Base-by-base conservation (phyloP, 2,329 filamentous ascomycete species). In the Aspergillus ustus region DNA sequence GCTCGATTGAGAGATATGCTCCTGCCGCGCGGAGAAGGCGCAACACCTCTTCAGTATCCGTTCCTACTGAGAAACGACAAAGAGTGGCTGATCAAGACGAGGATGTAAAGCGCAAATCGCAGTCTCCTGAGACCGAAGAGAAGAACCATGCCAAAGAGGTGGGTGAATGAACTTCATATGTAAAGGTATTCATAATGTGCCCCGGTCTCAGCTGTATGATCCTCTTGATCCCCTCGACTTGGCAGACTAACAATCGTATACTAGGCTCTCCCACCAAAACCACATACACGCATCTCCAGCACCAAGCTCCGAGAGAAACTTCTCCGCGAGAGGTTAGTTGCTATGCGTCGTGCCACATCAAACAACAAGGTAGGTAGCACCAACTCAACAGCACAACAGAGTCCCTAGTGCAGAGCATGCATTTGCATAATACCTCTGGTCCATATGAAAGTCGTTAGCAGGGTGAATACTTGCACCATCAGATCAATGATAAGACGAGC, bases 1-100 rank as follows among this genome's bases (percentile, higher is more conserved):
- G 77, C 56, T 82, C 81, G 15, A 68, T 81, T 60, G 71, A 78
- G 67, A 77, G 78, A 75, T 82, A 81, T 73, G 77, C 77, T 57
- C 78, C 79, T 43, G 73, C 70, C 43, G 73, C 69, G 22, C 77
- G 77, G 62, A 76, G 76, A 68, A 72, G 75, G 65, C 78, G 73
- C 67, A 80, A 79, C 63, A 75, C 74, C 58, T 78, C 78, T 65
- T 79, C 80, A 50, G 71, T 74, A 63, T 79, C 78, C 63, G 73
- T 72, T 65, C 77, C 75, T 58, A 72, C 72, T 70, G 74, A 77
- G 48, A 81, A 81, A 66, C 73, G 76, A 67, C 75, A 74, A 62
- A 78, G 73, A 66, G 73, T 74, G 65, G 71, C 77, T 73, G 77
- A 77, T 73, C 71, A 75, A 66, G 68, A 74, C 45, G 67, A 75